Percentiles rank a stretch among this genome's conserved stretches.
These are phyloP conservation scores for Rhizoclosmatium globosum DNA, from an alignment of 192 early-diverging fungal species.

Conservation along the genomic window DNA sequence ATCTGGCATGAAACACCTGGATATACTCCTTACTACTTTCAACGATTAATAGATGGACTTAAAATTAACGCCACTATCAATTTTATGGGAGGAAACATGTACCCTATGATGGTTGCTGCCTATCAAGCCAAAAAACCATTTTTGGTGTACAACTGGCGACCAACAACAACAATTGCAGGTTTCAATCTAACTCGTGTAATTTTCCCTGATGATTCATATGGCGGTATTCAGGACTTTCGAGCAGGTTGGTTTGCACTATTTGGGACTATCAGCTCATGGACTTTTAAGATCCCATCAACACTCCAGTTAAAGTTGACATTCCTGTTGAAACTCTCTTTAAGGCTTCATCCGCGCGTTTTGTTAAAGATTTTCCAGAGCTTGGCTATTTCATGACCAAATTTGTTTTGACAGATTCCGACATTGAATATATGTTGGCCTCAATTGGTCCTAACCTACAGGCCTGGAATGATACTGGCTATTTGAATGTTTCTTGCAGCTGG, in stretches of 20 bases:
- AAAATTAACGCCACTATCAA: slow-evolving; percentile 2
- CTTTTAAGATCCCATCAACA: neutral
- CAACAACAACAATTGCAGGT: neutral
- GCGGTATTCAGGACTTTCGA: slow-evolving; percentile 10
- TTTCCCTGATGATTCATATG: slow-evolving; percentile 15
- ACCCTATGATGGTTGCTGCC: neutral
- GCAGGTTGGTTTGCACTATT: neutral
- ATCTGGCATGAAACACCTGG: neutral
- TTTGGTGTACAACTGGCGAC: neutral
- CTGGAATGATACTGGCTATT: neutral
- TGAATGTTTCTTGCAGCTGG: slow-evolving; percentile 14
- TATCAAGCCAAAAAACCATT: neutral
- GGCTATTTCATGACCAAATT: slow-evolving; percentile 10
- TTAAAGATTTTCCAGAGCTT: slow-evolving; percentile 29
- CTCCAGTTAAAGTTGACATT: slow-evolving; percentile 7
- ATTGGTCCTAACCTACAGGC: neutral
- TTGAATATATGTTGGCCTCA: slow-evolving; percentile 2
- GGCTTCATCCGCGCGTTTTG: slow-evolving; percentile 1
- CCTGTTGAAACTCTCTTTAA: slow-evolving; percentile 23
- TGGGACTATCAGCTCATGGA: neutral
- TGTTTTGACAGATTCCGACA: neutral
- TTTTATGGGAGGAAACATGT: neutral
- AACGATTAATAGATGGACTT: slow-evolving; percentile 6
- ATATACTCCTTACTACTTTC: neutral
- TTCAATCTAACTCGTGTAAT: slow-evolving; percentile 7